Percentiles rank a stretch among this genome's conserved stretches.
Evolutionary conservation across 2,329 filamentous ascomycete species (phyloP).

Genomic region (Calonectria naviculata): DNA sequence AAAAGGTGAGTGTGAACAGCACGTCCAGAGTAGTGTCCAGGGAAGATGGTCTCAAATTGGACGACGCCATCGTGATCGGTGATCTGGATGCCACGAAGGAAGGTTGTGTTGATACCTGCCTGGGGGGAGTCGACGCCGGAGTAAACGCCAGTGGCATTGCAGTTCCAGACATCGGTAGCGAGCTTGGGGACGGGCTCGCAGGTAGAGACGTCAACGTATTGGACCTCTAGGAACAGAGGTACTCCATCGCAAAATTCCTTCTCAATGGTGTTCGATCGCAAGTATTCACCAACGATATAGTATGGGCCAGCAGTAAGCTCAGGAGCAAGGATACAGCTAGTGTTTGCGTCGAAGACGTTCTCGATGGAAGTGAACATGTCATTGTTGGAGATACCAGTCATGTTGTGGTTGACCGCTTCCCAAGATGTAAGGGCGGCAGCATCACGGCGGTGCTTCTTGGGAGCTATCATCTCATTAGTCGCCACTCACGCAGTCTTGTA

Average conservation of each 20-base stretch:
- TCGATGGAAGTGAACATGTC: slow-evolving; percentile 20
- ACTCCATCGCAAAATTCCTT: slow-evolving; percentile 48
- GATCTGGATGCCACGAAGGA: slow-evolving; percentile 52
- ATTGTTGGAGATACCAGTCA: background rate
- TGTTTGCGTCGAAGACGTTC: slow-evolving; percentile 19
- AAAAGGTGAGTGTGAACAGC: slow-evolving; percentile 53
- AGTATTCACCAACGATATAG: slow-evolving; percentile 49
- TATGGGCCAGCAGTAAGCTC: slow-evolving; percentile 19
- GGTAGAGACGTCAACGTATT: slow-evolving; percentile 55
- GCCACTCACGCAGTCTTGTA: background rate
- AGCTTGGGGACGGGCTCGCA: slow-evolving; percentile 52
- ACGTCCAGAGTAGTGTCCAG: slow-evolving; percentile 55
- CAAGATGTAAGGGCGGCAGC: background rate
- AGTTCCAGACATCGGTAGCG: slow-evolving; percentile 55
- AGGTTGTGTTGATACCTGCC: slow-evolving; percentile 49
- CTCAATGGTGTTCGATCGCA: slow-evolving; percentile 54
- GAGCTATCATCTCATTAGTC: background rate
- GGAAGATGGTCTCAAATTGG: slow-evolving; percentile 55
- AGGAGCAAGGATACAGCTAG: slow-evolving; percentile 23
- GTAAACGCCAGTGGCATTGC: background rate
- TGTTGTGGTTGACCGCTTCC: slow-evolving; percentile 23
- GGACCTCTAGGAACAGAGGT: slow-evolving; percentile 53
- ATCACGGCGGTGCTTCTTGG: background rate
- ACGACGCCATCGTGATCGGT: slow-evolving; percentile 54
- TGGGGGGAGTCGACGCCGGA: slow-evolving; percentile 39